Percentiles rank a stretch among this genome's conserved stretches.
phyloP scores from a whole-genome alignment of 2,329 filamentous ascomycete genomes.

The Colletotrichum shisoi region DNA sequence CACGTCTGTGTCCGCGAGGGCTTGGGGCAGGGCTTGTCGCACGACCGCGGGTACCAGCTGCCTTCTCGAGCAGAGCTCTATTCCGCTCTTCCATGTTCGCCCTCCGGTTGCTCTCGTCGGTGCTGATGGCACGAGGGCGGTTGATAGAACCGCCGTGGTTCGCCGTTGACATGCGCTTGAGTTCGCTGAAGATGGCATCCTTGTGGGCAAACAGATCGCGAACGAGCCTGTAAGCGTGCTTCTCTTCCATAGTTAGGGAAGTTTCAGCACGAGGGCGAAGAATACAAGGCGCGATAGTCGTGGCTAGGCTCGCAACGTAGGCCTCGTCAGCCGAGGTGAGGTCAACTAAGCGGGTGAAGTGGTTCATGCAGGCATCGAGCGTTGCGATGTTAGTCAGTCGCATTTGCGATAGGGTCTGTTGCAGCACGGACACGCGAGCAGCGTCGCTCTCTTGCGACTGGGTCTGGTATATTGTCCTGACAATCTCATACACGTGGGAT shows the following conservation, averaged over 20 bases:
- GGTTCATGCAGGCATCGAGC: conserved; percentile 96
- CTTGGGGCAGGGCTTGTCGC: conserved; percentile 76
- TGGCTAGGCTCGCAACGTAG: conserved; percentile 79
- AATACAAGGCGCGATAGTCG: conserved; percentile 81
- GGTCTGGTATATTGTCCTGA: conserved; percentile 94
- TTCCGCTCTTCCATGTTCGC: conserved; percentile 94
- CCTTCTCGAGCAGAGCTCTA: conserved; percentile 77
- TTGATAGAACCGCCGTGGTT: conserved; percentile 68
- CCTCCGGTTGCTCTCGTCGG: conserved; percentile 93
- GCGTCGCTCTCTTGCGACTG: conserved; percentile 72
- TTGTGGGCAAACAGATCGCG: conserved; percentile 94
- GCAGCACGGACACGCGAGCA: conserved; percentile 85
- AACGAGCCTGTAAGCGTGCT: conserved; percentile 87
- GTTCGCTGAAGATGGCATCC: conserved; percentile 90
- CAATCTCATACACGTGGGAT: conserved; percentile 97
- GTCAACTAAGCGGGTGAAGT: conserved; percentile 96
- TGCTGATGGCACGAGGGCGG: conserved; percentile 86
- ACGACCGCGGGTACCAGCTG: conserved; percentile 70
- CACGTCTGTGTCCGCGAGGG: conserved; percentile 72
- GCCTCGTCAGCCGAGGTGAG: conserved; percentile 93
- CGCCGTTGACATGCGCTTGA: conserved; percentile 85
- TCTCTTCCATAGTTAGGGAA: conserved; percentile 93
- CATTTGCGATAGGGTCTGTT: conserved; percentile 93
- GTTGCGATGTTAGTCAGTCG: conserved; percentile 97
- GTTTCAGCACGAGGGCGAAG: conserved; percentile 87